A percentile compares a stretch with the other conserved stretches of the same genome.
These are phyloP conservation scores for Mucor ambiguus DNA, from an alignment of 371 early-diverging fungal genomes.

Conservation along the genomic window DNA sequence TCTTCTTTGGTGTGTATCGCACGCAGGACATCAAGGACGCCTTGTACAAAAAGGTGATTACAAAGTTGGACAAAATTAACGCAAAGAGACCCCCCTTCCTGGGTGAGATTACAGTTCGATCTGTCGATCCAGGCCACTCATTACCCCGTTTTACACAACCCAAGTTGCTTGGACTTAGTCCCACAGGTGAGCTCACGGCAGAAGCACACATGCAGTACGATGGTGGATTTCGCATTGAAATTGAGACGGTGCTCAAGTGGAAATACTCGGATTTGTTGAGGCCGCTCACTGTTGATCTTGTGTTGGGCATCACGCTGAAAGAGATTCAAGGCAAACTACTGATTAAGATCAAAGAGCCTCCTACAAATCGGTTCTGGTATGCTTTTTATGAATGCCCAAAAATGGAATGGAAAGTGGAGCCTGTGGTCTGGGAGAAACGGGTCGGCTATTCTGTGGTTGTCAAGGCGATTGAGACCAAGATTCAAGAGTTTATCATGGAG, in stretches of 20 bases:
- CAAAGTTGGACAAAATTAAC: constrained; percentile 68
- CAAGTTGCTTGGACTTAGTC: constrained; percentile 64
- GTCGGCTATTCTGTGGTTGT: constrained; percentile 80
- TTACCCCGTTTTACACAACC: constrained; percentile 83
- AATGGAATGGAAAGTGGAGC: constrained; percentile 82
- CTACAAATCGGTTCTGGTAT: constrained; percentile 89
- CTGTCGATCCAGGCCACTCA: constrained; percentile 78
- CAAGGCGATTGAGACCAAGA: constrained; percentile 82
- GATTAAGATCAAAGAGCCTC: constrained; percentile 82
- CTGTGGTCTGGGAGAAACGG: constrained; percentile 84
- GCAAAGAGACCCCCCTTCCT: constrained; percentile 76
- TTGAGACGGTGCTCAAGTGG: constrained; percentile 68
- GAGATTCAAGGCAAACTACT: constrained; percentile 76
- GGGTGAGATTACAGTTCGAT: constrained; percentile 80
- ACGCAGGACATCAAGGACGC: constrained; percentile 62
- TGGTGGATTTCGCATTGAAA: constrained; percentile 74
- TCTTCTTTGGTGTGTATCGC: constrained; percentile 72
- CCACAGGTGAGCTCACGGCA: constrained; percentile 72
- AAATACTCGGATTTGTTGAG: constrained; percentile 55
- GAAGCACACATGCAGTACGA: constrained; percentile 81
- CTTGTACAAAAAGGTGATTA: constrained; percentile 67
- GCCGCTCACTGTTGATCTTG: constrained; percentile 75
- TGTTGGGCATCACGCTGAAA: constrained; percentile 75
- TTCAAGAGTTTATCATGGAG: constrained; percentile 81
- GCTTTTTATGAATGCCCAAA: constrained; percentile 85